Evolutionary conservation across 2,329 filamentous ascomycete genomes (phyloP).

Genomic region (Paraconiothyrium sp.): DNA sequence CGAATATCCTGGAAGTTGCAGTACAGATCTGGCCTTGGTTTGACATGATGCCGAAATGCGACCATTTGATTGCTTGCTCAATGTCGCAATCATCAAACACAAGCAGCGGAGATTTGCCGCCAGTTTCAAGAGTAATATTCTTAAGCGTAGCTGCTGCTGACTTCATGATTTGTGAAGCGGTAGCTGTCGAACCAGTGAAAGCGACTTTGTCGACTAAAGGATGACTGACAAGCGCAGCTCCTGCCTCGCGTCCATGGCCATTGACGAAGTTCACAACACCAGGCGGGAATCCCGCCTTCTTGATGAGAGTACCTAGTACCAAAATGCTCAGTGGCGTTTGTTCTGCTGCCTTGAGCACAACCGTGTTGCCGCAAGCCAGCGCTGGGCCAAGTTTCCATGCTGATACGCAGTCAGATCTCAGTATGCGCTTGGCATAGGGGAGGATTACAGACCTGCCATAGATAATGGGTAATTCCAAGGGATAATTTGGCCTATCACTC

Average conservation of each 20-base stretch:
- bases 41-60: slow-evolving; percentile 65
- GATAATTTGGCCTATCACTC: slow-evolving; percentile 49
- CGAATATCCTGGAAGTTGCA: slow-evolving; percentile 63
- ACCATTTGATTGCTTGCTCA: slow-evolving; percentile 70
- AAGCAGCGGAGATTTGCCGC: slow-evolving; percentile 64
- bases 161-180: slow-evolving; percentile 77
- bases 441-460: slow-evolving; percentile 14
- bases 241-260: slow-evolving; percentile 68
- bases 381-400: slow-evolving; percentile 65
- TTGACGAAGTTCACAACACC: slow-evolving; percentile 68
- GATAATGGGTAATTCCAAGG: slow-evolving; percentile 64
- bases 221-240: slow-evolving; percentile 70
- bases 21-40: slow-evolving; percentile 67
- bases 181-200: slow-evolving; percentile 77
- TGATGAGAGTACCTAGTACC: slow-evolving; percentile 65
- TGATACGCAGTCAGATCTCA: slow-evolving; percentile 42
- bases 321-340: slow-evolving; percentile 65
- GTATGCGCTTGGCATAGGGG: neutral
- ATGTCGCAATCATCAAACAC: slow-evolving; percentile 65
- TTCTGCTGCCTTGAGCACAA: slow-evolving; percentile 65
- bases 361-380: slow-evolving; percentile 62
- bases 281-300: slow-evolving; percentile 67
- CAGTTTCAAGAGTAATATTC: slow-evolving; percentile 66
- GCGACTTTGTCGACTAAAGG: slow-evolving; percentile 76
- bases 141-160: slow-evolving; percentile 68